Percentiles rank a stretch among this genome's conserved stretches.
phyloP scores from a whole-genome alignment of 2,329 filamentous ascomycete genomes.

The Mycosphaerella sp. region DNA sequence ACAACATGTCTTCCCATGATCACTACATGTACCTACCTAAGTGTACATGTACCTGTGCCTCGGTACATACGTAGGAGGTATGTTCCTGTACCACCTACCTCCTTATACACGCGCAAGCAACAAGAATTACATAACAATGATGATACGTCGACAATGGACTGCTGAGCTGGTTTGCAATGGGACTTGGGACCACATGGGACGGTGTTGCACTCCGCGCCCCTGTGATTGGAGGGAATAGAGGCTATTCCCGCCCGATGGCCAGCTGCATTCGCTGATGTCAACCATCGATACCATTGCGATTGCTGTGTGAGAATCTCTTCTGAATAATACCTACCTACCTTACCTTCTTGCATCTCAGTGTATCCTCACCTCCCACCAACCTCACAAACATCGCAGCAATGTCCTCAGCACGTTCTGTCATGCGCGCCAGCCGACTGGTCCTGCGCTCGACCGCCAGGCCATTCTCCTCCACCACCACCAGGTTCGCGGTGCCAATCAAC shows the following conservation, averaged over 20 bases:
- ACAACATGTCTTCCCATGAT: too few relatives aligned
- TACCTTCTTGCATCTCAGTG: too few relatives aligned
- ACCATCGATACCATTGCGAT: conserved; percentile 9
- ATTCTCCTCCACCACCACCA: conserved; percentile 36
- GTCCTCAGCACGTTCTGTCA: conserved; percentile 41
- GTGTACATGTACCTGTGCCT: too few relatives aligned
- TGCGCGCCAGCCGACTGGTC: conserved; percentile 42
- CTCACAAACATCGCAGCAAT: conserved; percentile 31
- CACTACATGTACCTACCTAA: too few relatives aligned
- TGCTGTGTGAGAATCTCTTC: not conserved
- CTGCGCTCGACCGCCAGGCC: conserved; percentile 32
- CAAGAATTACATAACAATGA: too few relatives aligned
- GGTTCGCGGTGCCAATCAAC: conserved; percentile 39
- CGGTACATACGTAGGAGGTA: too few relatives aligned
- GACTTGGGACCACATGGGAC: too few relatives aligned
- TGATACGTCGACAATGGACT: too few relatives aligned
- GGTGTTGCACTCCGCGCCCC: too few relatives aligned
- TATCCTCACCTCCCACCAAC: not conserved
- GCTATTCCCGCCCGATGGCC: not conserved
- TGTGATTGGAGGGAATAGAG: not conserved
- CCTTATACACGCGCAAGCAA: too few relatives aligned
- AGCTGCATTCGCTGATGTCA: conserved; percentile 7
- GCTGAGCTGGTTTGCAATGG: too few relatives aligned
- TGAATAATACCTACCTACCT: not conserved
- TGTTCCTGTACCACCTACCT: too few relatives aligned